Evolutionary conservation across 768 basidiomycete species (phyloP).

Genomic region (Boletus sp.): DNA sequence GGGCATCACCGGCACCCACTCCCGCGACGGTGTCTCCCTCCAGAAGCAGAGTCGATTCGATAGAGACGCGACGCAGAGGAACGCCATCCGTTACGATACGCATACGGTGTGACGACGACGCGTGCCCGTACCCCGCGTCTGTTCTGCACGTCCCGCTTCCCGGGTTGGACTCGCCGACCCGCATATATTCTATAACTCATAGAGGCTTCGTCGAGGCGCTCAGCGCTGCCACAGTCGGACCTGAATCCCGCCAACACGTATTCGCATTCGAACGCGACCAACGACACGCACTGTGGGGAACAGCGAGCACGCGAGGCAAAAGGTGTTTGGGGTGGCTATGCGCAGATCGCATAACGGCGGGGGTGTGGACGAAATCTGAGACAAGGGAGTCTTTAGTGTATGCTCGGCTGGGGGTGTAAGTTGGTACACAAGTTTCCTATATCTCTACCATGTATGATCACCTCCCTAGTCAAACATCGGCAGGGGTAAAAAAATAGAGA

Average conservation of each 20-base stretch:
- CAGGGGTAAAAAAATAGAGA: no score
- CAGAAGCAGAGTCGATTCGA: slow-evolving; percentile 61
- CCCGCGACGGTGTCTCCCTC: slow-evolving; percentile 59
- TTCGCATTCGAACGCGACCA: neutral
- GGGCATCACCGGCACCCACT: slow-evolving; percentile 58
- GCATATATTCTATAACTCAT: no score
- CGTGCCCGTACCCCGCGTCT: no score
- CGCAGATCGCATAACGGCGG: slow-evolving; percentile 6
- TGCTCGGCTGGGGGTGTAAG: neutral
- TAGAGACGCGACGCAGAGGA: slow-evolving; percentile 65
- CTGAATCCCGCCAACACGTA: slow-evolving; percentile 8
- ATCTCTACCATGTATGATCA: neutral
- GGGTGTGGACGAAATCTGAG: neutral
- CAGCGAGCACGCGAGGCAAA: neutral
- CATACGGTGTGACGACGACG: no score
- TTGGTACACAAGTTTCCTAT: neutral
- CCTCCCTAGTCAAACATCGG: no score
- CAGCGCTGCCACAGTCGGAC: slow-evolving; percentile 41
- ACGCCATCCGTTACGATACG: no score
- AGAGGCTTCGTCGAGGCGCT: slow-evolving; percentile 55
- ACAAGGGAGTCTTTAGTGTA: no score
- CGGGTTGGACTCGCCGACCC: neutral
- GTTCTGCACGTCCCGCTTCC: neutral
- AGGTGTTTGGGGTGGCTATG: neutral
- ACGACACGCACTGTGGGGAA: neutral